Evolutionary conservation across 2,329 filamentous ascomycete genomes (phyloP).

Genomic region (Cordyceps cateniannulata): DNA sequence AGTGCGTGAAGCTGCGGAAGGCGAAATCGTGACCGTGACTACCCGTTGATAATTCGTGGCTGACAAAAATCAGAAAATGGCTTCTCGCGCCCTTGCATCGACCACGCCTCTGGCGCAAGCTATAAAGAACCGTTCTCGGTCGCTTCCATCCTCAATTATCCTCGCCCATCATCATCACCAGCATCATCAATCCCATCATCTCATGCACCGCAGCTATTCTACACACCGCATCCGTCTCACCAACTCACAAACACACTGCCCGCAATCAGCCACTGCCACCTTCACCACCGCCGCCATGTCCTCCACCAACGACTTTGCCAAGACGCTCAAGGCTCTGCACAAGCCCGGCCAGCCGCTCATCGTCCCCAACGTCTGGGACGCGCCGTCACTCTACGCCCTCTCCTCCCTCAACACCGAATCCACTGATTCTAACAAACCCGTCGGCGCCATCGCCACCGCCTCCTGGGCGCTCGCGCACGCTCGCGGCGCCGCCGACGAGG

Average conservation of each 20-base stretch:
- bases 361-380: constrained; percentile 51
- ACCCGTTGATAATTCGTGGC: background rate
- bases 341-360: constrained; percentile 43
- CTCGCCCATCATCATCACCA: background rate
- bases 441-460: constrained; percentile 40
- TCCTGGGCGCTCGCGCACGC: constrained; percentile 44
- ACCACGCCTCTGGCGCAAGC: background rate
- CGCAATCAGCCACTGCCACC: background rate
- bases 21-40: background rate
- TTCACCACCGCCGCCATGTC: constrained; percentile 13
- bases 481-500: constrained; percentile 38
- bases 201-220: background rate
- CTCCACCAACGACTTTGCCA: constrained; percentile 26
- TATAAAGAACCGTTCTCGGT: background rate
- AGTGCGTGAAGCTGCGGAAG: background rate
- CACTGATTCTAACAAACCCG: constrained; percentile 25
- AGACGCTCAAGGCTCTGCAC: constrained; percentile 39
- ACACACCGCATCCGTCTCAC: background rate
- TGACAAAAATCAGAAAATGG: background rate
- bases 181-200: background rate
- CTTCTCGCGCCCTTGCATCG: constrained; percentile 2
- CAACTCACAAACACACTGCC: background rate
- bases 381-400: constrained; percentile 39
- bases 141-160: background rate
- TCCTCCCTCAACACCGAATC: constrained; percentile 30